Evolutionary conservation across 1,284 basidiomycete genomes (phyloP).

Genomic region (Volvariella surrecta): DNA sequence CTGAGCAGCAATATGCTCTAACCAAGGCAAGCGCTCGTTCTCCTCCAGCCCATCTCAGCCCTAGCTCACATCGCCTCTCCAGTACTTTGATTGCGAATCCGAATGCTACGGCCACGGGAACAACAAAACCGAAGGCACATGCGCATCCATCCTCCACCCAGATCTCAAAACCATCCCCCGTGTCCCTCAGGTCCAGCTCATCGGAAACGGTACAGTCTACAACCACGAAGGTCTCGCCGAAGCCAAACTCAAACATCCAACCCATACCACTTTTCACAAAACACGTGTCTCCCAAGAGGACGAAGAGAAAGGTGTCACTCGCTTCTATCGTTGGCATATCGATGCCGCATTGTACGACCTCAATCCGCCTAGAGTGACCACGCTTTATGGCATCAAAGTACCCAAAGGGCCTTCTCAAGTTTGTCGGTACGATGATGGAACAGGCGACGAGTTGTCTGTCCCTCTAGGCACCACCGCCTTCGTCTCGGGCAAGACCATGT

Average conservation of each 20-base stretch:
- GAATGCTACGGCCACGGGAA: constrained; percentile 74
- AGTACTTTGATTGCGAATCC: constrained; percentile 51
- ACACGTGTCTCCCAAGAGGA: constrained; percentile 72
- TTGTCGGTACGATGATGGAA: constrained; percentile 79
- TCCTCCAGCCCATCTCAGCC: not conserved
- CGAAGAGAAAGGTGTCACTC: constrained; percentile 65
- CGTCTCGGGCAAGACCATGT: constrained; percentile 73
- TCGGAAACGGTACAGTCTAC: constrained; percentile 69
- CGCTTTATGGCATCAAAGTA: constrained; percentile 73
- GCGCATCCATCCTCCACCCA: constrained; percentile 70
- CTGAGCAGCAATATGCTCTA: constrained; percentile 77
- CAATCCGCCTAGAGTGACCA: constrained; percentile 83
- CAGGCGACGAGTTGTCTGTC: constrained; percentile 70
- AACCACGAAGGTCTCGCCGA: constrained; percentile 66
- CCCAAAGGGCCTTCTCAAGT: constrained; percentile 60
- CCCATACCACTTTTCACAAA: constrained; percentile 87
- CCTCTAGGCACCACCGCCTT: constrained; percentile 82
- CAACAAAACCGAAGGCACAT: constrained; percentile 61
- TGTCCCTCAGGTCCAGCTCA: constrained; percentile 75
- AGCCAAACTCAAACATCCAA: constrained; percentile 69
- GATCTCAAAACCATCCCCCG: constrained; percentile 79
- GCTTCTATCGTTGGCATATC: constrained; percentile 93
- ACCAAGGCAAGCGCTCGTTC: constrained; percentile 51
- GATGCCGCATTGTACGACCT: constrained; percentile 89
- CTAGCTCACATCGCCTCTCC: constrained; percentile 3